Conservation (phyloP, 2,329 filamentous ascomycete species). For the Cladosporium sp. region DNA sequence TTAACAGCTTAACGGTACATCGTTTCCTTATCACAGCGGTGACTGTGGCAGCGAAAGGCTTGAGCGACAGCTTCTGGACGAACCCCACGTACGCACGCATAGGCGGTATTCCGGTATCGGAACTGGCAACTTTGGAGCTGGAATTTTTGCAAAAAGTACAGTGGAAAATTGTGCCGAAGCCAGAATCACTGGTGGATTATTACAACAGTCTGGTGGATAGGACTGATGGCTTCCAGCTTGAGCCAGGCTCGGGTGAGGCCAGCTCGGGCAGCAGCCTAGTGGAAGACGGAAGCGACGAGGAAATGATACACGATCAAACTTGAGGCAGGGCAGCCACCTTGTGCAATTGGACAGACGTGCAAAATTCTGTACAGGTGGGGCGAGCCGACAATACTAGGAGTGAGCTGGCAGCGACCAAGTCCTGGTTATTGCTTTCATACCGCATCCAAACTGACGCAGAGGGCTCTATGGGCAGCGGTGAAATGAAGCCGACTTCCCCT, state of each 20-base stretch:
- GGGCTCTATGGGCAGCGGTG: no score
- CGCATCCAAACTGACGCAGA: no score
- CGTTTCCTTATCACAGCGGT: conserved; percentile 94
- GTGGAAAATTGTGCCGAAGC: conserved; percentile 95
- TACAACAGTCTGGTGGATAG: conserved; percentile 79
- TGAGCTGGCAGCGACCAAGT: no score
- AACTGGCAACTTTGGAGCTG: conserved; percentile 85
- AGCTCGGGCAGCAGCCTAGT: conserved; percentile 3
- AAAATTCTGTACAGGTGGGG: no score
- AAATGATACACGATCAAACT: conserved; percentile 2
- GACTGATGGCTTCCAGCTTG: conserved; percentile 56
- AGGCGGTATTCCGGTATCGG: conserved; percentile 83
- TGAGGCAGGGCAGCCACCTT: not conserved
- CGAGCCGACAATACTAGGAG: no score
- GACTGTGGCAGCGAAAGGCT: conserved; percentile 90
- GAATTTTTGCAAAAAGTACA: conserved; percentile 90
- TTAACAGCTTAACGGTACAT: conserved; percentile 93
- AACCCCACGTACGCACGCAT: conserved; percentile 95
- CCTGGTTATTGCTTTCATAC: no score
- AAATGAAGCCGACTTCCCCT: no score
- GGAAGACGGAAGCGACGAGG: conserved; percentile 4
- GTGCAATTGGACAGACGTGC: no score
- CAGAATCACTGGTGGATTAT: conserved; percentile 89
- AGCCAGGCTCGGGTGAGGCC: conserved; percentile 21
- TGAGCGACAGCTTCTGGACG: conserved; percentile 97